phyloP scores from a whole-genome alignment of 78 protist species.

The Mantamonas sphyraenae region DNA sequence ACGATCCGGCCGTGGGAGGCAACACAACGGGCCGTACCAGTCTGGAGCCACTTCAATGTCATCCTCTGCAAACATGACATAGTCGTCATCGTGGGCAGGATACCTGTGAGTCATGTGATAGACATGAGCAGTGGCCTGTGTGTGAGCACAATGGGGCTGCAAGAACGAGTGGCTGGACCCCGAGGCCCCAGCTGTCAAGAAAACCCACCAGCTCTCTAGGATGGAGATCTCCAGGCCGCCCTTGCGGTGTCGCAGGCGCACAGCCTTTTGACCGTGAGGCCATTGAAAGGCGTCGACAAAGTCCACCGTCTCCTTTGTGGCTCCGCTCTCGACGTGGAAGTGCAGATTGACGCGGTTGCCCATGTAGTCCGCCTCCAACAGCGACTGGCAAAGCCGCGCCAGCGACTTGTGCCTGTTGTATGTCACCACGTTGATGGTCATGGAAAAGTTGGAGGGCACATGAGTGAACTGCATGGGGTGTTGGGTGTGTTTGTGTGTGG shows the following conservation, averaged over 20 bases:
- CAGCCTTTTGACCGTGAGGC: conserved; percentile 1
- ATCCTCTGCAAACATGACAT: conserved; percentile 17
- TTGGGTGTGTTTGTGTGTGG: no score
- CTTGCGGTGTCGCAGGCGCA: not conserved
- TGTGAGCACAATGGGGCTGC: no score
- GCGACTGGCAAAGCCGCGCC: not conserved
- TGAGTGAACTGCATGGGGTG: no score
- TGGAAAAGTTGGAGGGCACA: no score
- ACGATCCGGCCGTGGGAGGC: no score
- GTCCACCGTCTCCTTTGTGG: not conserved
- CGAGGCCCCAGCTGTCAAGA: no score
- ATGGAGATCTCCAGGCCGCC: conserved; percentile 11
- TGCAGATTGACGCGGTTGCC: conserved; percentile 1
- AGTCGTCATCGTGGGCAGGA: not conserved
- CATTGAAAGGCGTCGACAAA: not conserved
- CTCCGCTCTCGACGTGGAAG: not conserved
- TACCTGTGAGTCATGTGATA: no score
- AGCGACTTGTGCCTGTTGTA: not conserved
- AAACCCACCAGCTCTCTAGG: conserved; percentile 9
- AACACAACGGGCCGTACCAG: no score
- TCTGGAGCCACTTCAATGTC: conserved; percentile 23
- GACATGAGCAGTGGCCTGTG: no score
- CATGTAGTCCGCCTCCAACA: conserved; percentile 1
- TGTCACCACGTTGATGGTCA: conserved; percentile 11
- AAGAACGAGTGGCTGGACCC: no score